Percentiles rank a stretch among this genome's conserved stretches.
phyloP scores from a whole-genome alignment of 257 asterid genomes.

The Solanum rostratum region DNA sequence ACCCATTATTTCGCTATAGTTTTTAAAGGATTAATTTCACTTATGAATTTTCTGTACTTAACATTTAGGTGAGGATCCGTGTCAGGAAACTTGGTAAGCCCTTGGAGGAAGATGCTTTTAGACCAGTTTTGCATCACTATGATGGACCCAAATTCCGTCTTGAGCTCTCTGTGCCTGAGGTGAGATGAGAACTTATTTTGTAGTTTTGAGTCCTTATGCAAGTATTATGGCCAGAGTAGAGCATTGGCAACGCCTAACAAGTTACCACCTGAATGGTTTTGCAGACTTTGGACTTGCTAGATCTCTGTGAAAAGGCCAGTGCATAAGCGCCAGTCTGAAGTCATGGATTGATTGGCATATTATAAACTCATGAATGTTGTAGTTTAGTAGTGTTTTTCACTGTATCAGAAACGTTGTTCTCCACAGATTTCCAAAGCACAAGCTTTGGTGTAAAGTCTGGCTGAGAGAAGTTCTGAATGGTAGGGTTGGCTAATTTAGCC shows the following conservation, averaged over 20 bases:
- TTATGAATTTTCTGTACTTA: constrained; percentile 1
- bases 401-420: constrained; percentile 9
- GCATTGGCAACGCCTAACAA: background rate
- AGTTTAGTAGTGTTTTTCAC: constrained; percentile 23
- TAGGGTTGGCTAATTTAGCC: background rate
- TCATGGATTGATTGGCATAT: constrained; percentile 4
- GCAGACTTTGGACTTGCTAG: constrained; percentile 88
- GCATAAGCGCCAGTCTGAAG: constrained; percentile 7
- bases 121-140: constrained; percentile 94
- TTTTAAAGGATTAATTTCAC: background rate
- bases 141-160: constrained; percentile 99
- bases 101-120: constrained; percentile 86
- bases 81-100: constrained; percentile 75
- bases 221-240: background rate
- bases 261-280: background rate
- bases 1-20: background rate
- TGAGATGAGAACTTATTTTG: constrained; percentile 7
- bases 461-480: background rate
- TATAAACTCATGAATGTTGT: constrained; percentile 6
- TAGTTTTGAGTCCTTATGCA: background rate
- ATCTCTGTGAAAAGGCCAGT: constrained; percentile 72
- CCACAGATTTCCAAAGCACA: constrained; percentile 55
- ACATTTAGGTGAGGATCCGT: constrained; percentile 58
- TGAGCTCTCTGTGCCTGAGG: constrained; percentile 95
- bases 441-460: constrained; percentile 50